phyloP scores from a whole-genome alignment of 345 rosid genomes.

The Cochlearia excelsa region DNA sequence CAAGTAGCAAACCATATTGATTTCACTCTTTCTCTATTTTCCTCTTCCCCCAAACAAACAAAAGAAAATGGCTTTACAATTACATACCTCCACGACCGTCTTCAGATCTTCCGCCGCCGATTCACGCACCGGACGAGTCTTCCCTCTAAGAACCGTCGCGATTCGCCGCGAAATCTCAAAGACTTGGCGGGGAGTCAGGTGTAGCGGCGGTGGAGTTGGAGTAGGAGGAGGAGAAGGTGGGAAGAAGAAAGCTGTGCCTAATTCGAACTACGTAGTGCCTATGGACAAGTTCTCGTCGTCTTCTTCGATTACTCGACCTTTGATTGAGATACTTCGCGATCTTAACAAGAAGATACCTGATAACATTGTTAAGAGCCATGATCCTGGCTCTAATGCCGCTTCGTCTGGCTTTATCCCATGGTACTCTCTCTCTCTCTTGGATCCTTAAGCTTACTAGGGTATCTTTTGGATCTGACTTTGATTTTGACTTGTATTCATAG shows the following conservation, averaged over 20 bases:
- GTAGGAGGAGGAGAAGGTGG: conserved; percentile 32
- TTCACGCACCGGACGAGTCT: neutral
- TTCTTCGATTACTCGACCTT: conserved; percentile 81
- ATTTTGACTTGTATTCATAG: conserved; percentile 34
- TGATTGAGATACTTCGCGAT: conserved; percentile 92
- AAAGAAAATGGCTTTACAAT: no score
- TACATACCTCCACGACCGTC: neutral
- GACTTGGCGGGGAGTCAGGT: conserved; percentile 27
- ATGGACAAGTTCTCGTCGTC: conserved; percentile 64
- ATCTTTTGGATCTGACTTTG: neutral
- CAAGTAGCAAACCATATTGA: no score
- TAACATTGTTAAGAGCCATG: conserved; percentile 56
- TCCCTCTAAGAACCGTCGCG: neutral
- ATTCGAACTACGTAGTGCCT: conserved; percentile 92
- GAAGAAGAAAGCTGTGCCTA: conserved; percentile 62
- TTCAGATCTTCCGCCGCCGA: neutral
- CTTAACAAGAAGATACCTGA: conserved; percentile 95
- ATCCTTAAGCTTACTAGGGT: no score
- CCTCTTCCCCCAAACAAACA: no score
- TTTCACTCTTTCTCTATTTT: no score
- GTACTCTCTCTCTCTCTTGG: conserved; percentile 31
- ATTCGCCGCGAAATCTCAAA: conserved; percentile 12
- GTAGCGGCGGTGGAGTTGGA: conserved; percentile 32
- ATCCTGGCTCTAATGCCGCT: conserved; percentile 32
- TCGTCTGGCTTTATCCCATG: conserved; percentile 68